Percentiles rank a stretch among this genome's conserved stretches.
Evolutionary conservation across 83 land plant genomes (phyloP).

Genomic region (Thuja plicata): DNA sequence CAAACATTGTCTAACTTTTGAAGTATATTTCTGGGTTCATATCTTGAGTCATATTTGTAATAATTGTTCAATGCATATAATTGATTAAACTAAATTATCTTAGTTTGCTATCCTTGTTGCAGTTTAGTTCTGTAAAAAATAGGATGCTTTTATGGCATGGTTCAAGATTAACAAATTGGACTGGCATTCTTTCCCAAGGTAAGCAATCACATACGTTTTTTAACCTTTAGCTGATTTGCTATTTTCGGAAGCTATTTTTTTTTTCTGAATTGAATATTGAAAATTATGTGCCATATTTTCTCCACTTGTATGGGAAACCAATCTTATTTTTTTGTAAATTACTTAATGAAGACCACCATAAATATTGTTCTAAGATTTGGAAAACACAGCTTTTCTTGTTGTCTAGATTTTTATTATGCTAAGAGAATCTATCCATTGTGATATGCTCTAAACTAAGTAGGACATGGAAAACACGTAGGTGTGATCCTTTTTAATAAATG

Average conservation of each 20-base stretch:
- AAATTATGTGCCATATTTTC: background rate
- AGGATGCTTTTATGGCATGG: conserved; percentile 98
- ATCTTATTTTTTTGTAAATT: background rate
- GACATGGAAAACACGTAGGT: background rate
- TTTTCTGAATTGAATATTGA: background rate
- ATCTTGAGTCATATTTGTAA: background rate
- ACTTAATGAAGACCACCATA: background rate
- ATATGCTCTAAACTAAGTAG: background rate
- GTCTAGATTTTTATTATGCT: background rate
- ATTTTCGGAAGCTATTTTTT: background rate
- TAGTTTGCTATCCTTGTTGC: background rate
- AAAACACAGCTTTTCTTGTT: background rate
- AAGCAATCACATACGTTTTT: background rate
- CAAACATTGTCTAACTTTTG: background rate
- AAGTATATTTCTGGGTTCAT: background rate
- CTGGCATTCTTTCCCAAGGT: conserved; percentile 96
- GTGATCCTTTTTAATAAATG: background rate
- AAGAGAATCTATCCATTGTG: background rate
- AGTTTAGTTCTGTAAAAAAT: conserved; percentile 64
- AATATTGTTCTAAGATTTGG: background rate
- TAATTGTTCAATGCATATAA: background rate
- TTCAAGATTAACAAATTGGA: conserved; percentile 91
- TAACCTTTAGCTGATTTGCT: background rate
- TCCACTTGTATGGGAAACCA: background rate
- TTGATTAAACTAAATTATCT: background rate